Conservation (phyloP, 1,284 basidiomycete genomes). For the Ustilago sp. region DNA sequence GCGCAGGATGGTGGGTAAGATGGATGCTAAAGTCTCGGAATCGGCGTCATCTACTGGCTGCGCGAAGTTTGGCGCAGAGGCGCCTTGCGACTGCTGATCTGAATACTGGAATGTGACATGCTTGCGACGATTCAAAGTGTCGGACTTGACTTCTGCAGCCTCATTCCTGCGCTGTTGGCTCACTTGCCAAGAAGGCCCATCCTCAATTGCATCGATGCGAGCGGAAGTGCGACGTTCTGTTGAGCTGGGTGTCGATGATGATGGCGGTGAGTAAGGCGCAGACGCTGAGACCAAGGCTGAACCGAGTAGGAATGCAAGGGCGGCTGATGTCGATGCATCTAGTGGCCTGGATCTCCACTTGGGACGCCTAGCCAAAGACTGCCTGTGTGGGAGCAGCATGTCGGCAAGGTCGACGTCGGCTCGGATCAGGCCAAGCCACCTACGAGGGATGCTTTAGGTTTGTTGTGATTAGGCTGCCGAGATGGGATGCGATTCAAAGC, state of each 20-base stretch:
- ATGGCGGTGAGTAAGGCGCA: not conserved
- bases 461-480: not conserved
- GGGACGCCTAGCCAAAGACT: constrained; percentile 3
- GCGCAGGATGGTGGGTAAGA: constrained; percentile 3
- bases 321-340: not conserved
- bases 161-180: not conserved
- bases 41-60: not conserved
- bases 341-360: not conserved
- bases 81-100: constrained; percentile 22
- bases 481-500: not conserved
- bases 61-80: not conserved
- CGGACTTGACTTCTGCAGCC: not conserved
- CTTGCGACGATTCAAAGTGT: constrained; percentile 33
- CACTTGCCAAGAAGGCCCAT: not conserved
- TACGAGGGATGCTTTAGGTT: not conserved
- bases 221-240: not conserved
- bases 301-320: constrained; percentile 11
- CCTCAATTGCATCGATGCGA: not conserved
- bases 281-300: constrained; percentile 6
- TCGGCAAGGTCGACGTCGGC: not conserved
- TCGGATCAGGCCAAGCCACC: not conserved
- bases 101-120: constrained; percentile 34
- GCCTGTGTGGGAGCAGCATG: constrained; percentile 4
- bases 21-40: not conserved
- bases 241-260: not conserved